phyloP scores from a whole-genome alignment of 306 rosid species.

The Pterocarpus macrocarpus region DNA sequence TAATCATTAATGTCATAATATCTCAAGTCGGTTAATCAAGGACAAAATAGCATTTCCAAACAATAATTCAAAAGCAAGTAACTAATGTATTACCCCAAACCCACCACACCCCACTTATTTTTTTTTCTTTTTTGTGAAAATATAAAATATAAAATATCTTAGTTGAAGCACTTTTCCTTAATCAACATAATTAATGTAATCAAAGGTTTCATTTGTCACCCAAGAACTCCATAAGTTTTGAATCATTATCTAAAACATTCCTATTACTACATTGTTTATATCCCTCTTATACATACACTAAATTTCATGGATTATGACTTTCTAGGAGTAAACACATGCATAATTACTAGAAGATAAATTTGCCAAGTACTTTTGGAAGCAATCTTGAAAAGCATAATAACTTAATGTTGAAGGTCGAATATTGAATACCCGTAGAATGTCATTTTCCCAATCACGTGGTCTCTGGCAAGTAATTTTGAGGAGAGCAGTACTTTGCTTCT shows the following conservation, averaged over 20 bases:
- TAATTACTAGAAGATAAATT: conserved; percentile 19
- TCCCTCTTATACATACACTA: background rate
- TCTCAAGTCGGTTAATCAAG: background rate
- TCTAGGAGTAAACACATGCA: conserved; percentile 2
- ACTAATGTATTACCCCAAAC: too few relatives aligned
- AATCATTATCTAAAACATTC: too few relatives aligned
- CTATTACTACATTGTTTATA: background rate
- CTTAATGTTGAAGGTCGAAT: background rate
- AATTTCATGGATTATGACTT: background rate
- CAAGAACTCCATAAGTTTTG: background rate
- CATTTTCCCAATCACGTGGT: conserved; percentile 89
- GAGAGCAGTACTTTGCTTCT: conserved; percentile 89
- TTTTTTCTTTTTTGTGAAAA: too few relatives aligned
- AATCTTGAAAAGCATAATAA: background rate
- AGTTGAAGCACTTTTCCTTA: conserved; percentile 13
- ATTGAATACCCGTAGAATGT: conserved; percentile 75
- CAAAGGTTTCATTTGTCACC: background rate
- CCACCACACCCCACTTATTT: too few relatives aligned
- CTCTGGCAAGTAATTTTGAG: conserved; percentile 94
- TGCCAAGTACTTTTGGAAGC: conserved; percentile 1
- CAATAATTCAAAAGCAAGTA: background rate
- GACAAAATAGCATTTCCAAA: background rate
- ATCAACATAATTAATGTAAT: background rate
- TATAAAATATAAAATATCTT: too few relatives aligned
- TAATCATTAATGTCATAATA: background rate